Evolutionary conservation across 176 grass and related monocot species (phyloP), one percentile per base, ranked within the genome.

Genomic region (Zea mays): DNA sequence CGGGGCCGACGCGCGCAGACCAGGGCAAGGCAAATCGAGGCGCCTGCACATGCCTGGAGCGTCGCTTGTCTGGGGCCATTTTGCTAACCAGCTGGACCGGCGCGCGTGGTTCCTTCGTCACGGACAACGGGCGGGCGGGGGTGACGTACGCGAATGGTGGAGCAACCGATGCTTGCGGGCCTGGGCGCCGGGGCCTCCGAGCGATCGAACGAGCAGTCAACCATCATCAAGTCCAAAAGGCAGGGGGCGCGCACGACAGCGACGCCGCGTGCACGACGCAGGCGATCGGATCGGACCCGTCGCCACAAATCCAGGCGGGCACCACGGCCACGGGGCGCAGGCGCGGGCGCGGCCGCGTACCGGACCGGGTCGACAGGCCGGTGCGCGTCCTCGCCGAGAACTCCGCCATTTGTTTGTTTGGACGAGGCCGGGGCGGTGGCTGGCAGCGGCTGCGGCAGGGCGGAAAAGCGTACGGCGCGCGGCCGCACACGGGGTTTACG

Each of bases 81-180:
- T 62, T 37, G n/a, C 20, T 17, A 16, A 54, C 47, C 21, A 6
- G 48, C 76, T 40, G 76, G 52, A 70, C 11, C 9, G 65, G 21
- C 65, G 27, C 27, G 27, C 27, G 27, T 27, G 20, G 39, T 40
- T 39, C 46, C 52, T 62, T 62, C 51, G 8, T 34, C 82, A 69
- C 73, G 82, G 73, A 84, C 73, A 84, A 62, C 33, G 19, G 46
- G n/a, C 1, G 0, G 65, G 9, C 2, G 1, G 65, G n/a, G 16
- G 52, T 34, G 39, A 54, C 60, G 50, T 47, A 3, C 82, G 74
- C 59, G 58, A 72, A 79, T 79, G 67, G 83, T 63, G 83, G 83
- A 56, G 83, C 42, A 9, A 72, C 34, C 75, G 36, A 84, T 78
- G 82, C 73, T 7, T 5, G 1, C 3, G 3, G 11, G 57, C 8